phyloP scores from a whole-genome alignment of 2,329 filamentous ascomycete genomes.

The Microsporum audouinii region DNA sequence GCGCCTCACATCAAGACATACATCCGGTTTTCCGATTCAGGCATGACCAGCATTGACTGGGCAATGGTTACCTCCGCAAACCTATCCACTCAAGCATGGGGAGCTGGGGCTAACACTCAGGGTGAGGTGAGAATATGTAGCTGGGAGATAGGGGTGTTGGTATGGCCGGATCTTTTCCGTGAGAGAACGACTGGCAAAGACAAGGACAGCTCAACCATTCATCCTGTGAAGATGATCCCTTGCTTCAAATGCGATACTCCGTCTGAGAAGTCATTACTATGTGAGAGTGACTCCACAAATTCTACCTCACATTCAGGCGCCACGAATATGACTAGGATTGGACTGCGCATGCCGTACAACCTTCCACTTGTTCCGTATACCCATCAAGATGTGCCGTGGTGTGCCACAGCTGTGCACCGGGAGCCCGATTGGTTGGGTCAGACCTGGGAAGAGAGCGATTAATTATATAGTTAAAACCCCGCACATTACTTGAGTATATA shows the following conservation, averaged over 20 bases:
- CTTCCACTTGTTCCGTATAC: slow-evolving; percentile 59
- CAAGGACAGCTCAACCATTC: neutral
- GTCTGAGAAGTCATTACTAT: slow-evolving; percentile 9
- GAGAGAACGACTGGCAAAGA: slow-evolving; percentile 9
- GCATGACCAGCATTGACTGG: slow-evolving; percentile 56
- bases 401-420: slow-evolving; percentile 48
- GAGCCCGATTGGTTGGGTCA: slow-evolving; percentile 51
- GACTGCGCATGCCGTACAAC: slow-evolving; percentile 72
- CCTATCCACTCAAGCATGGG: slow-evolving; percentile 81
- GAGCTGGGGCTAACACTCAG: slow-evolving; percentile 54
- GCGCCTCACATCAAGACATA: slow-evolving; percentile 89
- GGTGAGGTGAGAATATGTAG: slow-evolving; percentile 62
- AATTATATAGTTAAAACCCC: neutral
- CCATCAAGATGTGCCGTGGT: slow-evolving; percentile 61
- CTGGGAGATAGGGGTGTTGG: slow-evolving; percentile 71
- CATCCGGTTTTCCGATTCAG: slow-evolving; percentile 46
- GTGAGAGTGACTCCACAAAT: neutral
- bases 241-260: slow-evolving; percentile 55
- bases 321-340: slow-evolving; percentile 39
- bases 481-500: neutral
- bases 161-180: slow-evolving; percentile 57
- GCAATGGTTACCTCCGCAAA: slow-evolving; percentile 85
- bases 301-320: neutral
- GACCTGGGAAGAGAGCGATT: slow-evolving; percentile 24
- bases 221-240: slow-evolving; percentile 50